Evolutionary conservation across 768 basidiomycete genomes (phyloP), one percentile per base, ranked within the genome.

Genomic region (Kwoniella shandongensis): DNA sequence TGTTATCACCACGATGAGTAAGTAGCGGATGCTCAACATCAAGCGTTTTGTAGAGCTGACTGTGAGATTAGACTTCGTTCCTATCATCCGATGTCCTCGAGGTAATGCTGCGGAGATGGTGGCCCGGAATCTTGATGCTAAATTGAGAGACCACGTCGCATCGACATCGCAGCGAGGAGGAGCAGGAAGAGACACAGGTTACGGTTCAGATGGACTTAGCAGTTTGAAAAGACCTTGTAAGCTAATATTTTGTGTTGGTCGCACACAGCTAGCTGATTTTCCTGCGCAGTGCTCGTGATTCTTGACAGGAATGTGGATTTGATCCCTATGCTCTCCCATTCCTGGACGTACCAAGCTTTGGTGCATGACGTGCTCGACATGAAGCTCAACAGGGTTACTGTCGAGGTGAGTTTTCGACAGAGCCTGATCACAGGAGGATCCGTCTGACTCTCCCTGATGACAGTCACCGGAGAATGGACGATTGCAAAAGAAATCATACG

Each of bases 101-200:
- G 94, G 94, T 1, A 97, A 98, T 76, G 96, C 96, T 4, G 96
- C 93, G 18, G 96, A 99, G 77, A 96, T 97, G 93, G 86, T 98
- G n/a, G 93, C 93, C 8, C 88, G 91, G 78, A 96, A 90, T 75
- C 81, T 99, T 11, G 96, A 99, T 69, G 83, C 85, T 13, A 91
- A 90, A 77, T 87, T 98, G 66, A 81, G 94, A 47, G 94, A 98
- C 71, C 78, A 79, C 84, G 86, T 62, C 77, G 92, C 54, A 78
- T 91, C 54, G 0, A 64, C 72, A 58, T 66, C 67, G 18, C 61
- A 74, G 45, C 30, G 61, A 40, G 58, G 60, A 29, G 72, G 70
- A 20, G 67, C 64, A 4, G 61, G 85, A 82, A 38, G 30, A 85
- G 87, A 39, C 64, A 82, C 88, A 17, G 81, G 84, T 1, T 87